Conservation (phyloP, 345 rosid genomes). For the Eucalyptus virginea region DNA sequence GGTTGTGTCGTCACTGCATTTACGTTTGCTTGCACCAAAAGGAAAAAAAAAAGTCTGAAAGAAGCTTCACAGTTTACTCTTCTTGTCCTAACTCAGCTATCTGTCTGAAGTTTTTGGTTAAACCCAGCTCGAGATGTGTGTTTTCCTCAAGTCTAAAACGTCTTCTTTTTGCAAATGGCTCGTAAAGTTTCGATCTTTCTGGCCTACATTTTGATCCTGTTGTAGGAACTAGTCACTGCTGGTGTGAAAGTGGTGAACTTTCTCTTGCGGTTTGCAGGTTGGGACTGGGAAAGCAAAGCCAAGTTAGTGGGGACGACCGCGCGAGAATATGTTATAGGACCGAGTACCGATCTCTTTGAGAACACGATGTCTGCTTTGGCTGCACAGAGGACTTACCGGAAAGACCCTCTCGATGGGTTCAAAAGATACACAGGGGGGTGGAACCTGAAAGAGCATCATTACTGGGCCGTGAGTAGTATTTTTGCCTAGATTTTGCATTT, state of each 20-base stretch:
- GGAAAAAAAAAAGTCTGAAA: background rate
- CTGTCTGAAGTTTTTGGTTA: background rate
- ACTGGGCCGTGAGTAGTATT: conserved; percentile 76
- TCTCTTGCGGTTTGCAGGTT: background rate
- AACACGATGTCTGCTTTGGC: conserved; percentile 49
- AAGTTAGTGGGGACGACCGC: background rate
- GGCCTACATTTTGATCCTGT: background rate
- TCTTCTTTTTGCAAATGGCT: background rate
- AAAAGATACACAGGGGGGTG: conserved; percentile 76
- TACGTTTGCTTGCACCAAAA: background rate
- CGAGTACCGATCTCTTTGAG: conserved; percentile 31
- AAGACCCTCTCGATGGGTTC: conserved; percentile 76
- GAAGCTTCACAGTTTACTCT: background rate
- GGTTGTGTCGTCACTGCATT: background rate
- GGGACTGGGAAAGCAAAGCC: background rate
- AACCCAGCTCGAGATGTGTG: background rate
- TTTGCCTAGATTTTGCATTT: background rate
- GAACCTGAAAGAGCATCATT: conserved; percentile 71
- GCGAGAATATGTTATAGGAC: conserved; percentile 17
- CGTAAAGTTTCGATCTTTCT: background rate
- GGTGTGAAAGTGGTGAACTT: background rate
- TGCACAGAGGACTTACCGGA: conserved; percentile 68
- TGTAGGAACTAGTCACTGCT: background rate
- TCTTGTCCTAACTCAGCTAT: background rate
- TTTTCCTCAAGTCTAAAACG: background rate